phyloP scores from a whole-genome alignment of 2,329 filamentous ascomycete genomes.

The Fusarium armeniacum region DNA sequence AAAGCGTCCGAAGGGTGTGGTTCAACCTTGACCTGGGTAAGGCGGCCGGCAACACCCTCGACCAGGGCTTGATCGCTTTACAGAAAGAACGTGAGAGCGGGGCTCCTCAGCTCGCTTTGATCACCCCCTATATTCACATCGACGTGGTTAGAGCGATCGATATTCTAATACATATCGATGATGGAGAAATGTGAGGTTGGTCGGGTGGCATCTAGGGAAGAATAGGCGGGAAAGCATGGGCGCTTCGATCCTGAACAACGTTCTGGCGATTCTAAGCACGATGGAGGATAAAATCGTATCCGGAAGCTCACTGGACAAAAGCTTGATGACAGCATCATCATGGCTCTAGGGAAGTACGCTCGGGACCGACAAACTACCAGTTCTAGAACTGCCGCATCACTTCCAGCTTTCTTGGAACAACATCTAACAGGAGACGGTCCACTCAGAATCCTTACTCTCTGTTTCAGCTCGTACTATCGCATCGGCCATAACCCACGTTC shows the following conservation, averaged over 20 bases:
- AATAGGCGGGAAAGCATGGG: slow-evolving; percentile 77
- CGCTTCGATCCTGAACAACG: slow-evolving; percentile 67
- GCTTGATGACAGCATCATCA: slow-evolving; percentile 38
- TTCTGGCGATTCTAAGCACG: slow-evolving; percentile 62
- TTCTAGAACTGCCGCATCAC: slow-evolving; percentile 53
- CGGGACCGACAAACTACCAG: slow-evolving; percentile 46
- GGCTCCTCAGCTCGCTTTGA: slow-evolving; percentile 69
- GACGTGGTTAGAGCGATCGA: slow-evolving; percentile 59
- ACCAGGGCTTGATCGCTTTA: slow-evolving; percentile 63
- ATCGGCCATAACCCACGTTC: slow-evolving; percentile 61
- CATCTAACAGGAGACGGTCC: slow-evolving; percentile 40
- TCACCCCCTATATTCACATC: slow-evolving; percentile 65
- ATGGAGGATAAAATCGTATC: slow-evolving; percentile 54
- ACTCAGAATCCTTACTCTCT: slow-evolving; percentile 71
- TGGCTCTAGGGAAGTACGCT: slow-evolving; percentile 37
- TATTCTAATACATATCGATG: slow-evolving; percentile 56
- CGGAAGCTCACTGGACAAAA: slow-evolving; percentile 5
- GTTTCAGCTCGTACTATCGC: slow-evolving; percentile 73
- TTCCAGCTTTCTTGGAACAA: slow-evolving; percentile 53
- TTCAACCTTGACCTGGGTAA: slow-evolving; percentile 66
- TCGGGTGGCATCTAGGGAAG: slow-evolving; percentile 74
- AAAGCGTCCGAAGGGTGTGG: slow-evolving; percentile 72
- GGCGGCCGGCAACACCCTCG: slow-evolving; percentile 61
- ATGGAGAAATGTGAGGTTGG: slow-evolving; percentile 69
- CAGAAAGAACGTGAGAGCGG: slow-evolving; percentile 70